phyloP scores from a whole-genome alignment of 768 basidiomycete genomes.

The Gyrodon lividus region DNA sequence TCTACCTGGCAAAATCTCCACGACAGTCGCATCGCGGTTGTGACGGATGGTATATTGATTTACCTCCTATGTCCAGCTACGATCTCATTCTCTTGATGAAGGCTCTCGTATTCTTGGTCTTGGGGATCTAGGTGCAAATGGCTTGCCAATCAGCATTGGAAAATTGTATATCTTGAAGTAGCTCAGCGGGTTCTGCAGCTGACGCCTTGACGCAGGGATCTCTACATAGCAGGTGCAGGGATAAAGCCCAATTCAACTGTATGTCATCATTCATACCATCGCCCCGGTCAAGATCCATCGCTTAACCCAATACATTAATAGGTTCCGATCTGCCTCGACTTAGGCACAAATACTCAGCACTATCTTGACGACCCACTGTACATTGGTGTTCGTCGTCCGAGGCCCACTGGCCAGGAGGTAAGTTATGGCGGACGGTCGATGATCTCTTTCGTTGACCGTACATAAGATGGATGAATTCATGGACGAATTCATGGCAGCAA shows the following conservation, averaged over 20 bases:
- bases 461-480: slow-evolving; percentile 68
- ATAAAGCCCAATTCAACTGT: slow-evolving; percentile 50
- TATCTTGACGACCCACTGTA: slow-evolving; percentile 73
- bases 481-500: slow-evolving; percentile 73
- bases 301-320: slow-evolving; percentile 11
- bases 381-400: slow-evolving; percentile 61
- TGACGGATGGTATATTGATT: slow-evolving; percentile 59
- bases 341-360: slow-evolving; percentile 72
- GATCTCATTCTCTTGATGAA: slow-evolving; percentile 11
- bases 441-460: not conserved
- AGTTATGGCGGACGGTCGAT: slow-evolving; percentile 3
- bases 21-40: slow-evolving; percentile 64
- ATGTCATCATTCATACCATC: slow-evolving; percentile 11
- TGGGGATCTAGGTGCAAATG: slow-evolving; percentile 43
- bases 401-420: slow-evolving; percentile 47
- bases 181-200: not conserved
- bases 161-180: slow-evolving; percentile 52
- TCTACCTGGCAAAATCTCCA: slow-evolving; percentile 46
- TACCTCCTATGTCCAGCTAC: not conserved
- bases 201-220: slow-evolving; percentile 37
- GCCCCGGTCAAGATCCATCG: not conserved
- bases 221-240: slow-evolving; percentile 74
- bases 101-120: slow-evolving; percentile 76
- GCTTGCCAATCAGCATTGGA: slow-evolving; percentile 61
- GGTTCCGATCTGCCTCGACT: slow-evolving; percentile 69